These are phyloP conservation scores for Celoporthe dispersa DNA, from an alignment of 2,329 filamentous ascomycete genomes.

Conservation along the genomic window DNA sequence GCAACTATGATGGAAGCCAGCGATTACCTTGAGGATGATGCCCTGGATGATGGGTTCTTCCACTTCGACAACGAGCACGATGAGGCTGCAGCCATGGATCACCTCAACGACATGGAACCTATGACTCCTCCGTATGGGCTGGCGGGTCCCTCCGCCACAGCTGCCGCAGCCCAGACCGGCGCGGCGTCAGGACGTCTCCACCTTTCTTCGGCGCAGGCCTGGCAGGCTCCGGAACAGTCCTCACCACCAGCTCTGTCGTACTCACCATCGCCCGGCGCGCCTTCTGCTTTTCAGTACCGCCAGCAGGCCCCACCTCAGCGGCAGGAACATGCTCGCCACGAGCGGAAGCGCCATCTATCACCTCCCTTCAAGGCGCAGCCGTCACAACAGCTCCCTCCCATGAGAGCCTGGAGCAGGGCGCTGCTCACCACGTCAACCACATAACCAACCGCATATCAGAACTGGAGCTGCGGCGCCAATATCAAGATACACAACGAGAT, in stretches of 20 bases:
- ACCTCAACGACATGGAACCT: conserved; percentile 18
- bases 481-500: not conserved
- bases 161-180: conserved; percentile 10
- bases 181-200: conserved; percentile 23
- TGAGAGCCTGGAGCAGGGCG: conserved; percentile 14
- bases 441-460: not conserved
- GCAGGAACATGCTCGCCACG: not conserved
- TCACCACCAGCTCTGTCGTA: conserved; percentile 28
- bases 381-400: conserved; percentile 18
- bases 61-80: conserved; percentile 27
- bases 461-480: not conserved
- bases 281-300: conserved; percentile 22
- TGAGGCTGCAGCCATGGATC: conserved; percentile 20
- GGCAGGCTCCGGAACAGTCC: conserved; percentile 22
- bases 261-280: conserved; percentile 21
- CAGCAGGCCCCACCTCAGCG: conserved; percentile 13
- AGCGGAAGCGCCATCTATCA: not conserved
- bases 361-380: conserved; percentile 4
- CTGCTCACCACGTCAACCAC: conserved; percentile 4
- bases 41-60: conserved; percentile 21
- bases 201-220: conserved; percentile 23
- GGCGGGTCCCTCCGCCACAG: conserved; percentile 18
- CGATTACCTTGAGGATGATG: conserved; percentile 23
- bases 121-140: conserved; percentile 25
- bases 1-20: conserved; percentile 26